These are phyloP conservation scores for Cotoneaster glaucophyllus DNA, from an alignment of 306 rosid genomes.

Conservation along the genomic window DNA sequence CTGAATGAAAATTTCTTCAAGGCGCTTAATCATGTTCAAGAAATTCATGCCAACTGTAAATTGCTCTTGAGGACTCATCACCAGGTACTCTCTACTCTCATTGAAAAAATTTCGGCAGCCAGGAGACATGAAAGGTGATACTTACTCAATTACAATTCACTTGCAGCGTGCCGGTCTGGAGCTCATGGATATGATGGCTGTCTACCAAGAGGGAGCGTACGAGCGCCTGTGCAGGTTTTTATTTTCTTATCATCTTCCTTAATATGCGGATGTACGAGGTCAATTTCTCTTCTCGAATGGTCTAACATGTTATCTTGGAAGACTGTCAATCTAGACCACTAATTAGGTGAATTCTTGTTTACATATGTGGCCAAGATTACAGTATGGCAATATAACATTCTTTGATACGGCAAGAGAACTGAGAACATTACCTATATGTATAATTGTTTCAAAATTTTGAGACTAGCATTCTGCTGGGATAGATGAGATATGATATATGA, in stretches of 20 bases:
- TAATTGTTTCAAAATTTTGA: not conserved
- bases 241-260: not conserved
- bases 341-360: not conserved
- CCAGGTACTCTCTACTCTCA: constrained; percentile 49
- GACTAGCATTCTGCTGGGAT: not conserved
- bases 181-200: constrained; percentile 99
- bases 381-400: not conserved
- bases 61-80: constrained; percentile 87
- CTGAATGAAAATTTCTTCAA: constrained; percentile 71
- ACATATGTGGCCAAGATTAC: not conserved
- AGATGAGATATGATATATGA: not conserved
- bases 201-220: constrained; percentile 97
- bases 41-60: constrained; percentile 91
- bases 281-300: not conserved
- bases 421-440: not conserved
- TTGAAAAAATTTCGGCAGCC: too few species aligned
- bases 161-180: constrained; percentile 90
- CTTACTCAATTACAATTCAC: not conserved
- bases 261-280: not conserved
- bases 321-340: not conserved
- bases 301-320: not conserved
- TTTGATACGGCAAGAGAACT: not conserved
- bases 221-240: constrained; percentile 92
- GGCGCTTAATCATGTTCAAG: constrained; percentile 94
- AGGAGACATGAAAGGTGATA: not conserved